Percentiles rank a stretch among this genome's conserved stretches.
Conservation (phyloP, 1,139 yeast species). For the Hansenula anomala region DNA sequence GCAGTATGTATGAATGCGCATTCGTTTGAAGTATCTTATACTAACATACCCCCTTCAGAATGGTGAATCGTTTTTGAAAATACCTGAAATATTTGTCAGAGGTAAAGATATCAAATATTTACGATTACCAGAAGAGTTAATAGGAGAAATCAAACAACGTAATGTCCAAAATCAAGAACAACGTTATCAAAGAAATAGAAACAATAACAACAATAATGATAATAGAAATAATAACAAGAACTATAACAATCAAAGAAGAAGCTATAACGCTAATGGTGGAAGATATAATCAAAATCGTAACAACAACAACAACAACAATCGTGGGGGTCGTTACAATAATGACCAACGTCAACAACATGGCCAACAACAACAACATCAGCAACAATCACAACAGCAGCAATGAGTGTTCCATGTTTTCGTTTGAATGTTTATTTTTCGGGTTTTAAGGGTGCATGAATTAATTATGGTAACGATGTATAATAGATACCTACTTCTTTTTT, state of each 20-base stretch:
- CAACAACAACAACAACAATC: conserved; percentile 5
- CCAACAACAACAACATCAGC: conserved; percentile 4
- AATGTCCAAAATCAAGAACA: conserved; percentile 51
- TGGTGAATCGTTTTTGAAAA: conserved; percentile 62
- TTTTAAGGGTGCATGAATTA: neutral
- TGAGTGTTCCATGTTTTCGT: too few species aligned
- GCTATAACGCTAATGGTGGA: neutral
- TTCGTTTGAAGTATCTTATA: neutral
- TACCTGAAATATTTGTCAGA: conserved; percentile 77
- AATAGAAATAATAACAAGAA: conserved; percentile 19
- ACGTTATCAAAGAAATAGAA: conserved; percentile 30
- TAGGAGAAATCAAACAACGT: conserved; percentile 78
- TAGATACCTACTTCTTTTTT: neutral
- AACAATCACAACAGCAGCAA: neutral
- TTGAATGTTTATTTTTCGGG: too few species aligned
- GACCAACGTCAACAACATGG: conserved; percentile 4
- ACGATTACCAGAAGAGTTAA: conserved; percentile 62
- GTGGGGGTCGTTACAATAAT: conserved; percentile 8
- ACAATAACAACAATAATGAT: conserved; percentile 27
- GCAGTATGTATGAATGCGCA: conserved; percentile 26
- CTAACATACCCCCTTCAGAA: conserved; percentile 23
- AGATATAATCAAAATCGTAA: conserved; percentile 2
- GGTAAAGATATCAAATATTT: conserved; percentile 77
- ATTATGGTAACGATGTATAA: neutral
- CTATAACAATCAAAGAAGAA: neutral